Percentiles rank a stretch among this genome's conserved stretches.
Conservation (phyloP, 345 rosid genomes). For the Psidium friedrichsthalianum region DNA sequence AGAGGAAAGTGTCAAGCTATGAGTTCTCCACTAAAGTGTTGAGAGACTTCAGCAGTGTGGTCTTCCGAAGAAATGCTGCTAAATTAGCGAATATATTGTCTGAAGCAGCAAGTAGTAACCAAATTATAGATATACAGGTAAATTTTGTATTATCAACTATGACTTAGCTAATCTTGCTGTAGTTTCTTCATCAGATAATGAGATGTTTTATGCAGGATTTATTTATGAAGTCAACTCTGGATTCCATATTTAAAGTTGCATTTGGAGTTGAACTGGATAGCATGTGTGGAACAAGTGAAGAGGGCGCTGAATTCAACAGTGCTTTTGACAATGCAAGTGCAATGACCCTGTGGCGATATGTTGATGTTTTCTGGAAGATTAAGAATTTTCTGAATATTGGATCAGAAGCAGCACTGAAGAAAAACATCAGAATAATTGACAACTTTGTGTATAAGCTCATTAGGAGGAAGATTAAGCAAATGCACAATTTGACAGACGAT, state of each 20-base stretch:
- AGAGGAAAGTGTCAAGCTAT: conserved; percentile 37
- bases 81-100: conserved; percentile 22
- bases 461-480: conserved; percentile 24
- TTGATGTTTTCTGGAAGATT: conserved; percentile 43
- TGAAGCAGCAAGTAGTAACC: conserved; percentile 12
- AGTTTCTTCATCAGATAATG: not conserved
- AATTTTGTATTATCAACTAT: not conserved
- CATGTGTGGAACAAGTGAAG: conserved; percentile 41
- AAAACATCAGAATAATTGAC: conserved; percentile 21
- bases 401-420: conserved; percentile 40
- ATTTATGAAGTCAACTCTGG: conserved; percentile 54
- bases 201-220: conserved; percentile 21
- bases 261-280: conserved; percentile 47
- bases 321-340: conserved; percentile 64
- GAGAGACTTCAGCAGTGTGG: conserved; percentile 34
- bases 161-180: not conserved
- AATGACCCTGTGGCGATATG: conserved; percentile 31
- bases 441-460: conserved; percentile 42
- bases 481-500: conserved; percentile 18
- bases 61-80: conserved; percentile 22
- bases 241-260: conserved; percentile 50
- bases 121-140: conserved; percentile 28
- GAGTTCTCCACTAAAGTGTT: conserved; percentile 37
- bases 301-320: conserved; percentile 18
- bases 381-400: conserved; percentile 47